Percentiles rank a stretch among this genome's conserved stretches.
Conservation (phyloP, 805 yeast species). For the Naumovozyma baii region DNA sequence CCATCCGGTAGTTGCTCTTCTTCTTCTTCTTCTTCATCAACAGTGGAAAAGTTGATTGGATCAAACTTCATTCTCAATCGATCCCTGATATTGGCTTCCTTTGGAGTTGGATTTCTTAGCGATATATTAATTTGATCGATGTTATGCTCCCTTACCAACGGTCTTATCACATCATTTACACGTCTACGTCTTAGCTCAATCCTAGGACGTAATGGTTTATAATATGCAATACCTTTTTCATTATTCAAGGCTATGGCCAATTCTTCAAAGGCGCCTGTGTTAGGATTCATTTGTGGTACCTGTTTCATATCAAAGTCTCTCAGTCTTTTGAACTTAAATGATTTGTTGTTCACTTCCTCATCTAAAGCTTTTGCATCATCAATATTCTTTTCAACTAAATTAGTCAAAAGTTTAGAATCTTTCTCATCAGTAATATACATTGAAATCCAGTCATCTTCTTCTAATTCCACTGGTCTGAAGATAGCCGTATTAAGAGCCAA, state of each 20-base stretch:
- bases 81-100: constrained; percentile 50
- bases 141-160: constrained; percentile 43
- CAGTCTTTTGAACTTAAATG: constrained; percentile 49
- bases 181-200: constrained; percentile 80
- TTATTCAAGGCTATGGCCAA: constrained; percentile 52
- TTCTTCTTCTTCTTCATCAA: constrained; percentile 20
- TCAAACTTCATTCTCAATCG: constrained; percentile 50
- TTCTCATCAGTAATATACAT: constrained; percentile 43
- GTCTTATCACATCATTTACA: constrained; percentile 37
- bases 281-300: constrained; percentile 16
- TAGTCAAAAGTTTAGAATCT: constrained; percentile 33
- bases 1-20: constrained; percentile 2
- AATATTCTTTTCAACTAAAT: constrained; percentile 32
- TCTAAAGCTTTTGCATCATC: constrained; percentile 17
- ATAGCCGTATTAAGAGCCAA: constrained; percentile 46
- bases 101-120: constrained; percentile 54
- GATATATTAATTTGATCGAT: constrained; percentile 45
- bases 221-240: constrained; percentile 53
- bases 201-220: constrained; percentile 68
- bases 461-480: constrained; percentile 63
- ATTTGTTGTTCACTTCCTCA: constrained; percentile 42
- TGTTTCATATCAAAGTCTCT: constrained; percentile 76
- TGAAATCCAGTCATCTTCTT: constrained; percentile 70
- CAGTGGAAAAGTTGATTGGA: constrained; percentile 51
- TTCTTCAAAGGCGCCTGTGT: constrained; percentile 34